phyloP scores from a whole-genome alignment of 495 filamentous ascomycete species.

The Talaromyces thailandensis region DNA sequence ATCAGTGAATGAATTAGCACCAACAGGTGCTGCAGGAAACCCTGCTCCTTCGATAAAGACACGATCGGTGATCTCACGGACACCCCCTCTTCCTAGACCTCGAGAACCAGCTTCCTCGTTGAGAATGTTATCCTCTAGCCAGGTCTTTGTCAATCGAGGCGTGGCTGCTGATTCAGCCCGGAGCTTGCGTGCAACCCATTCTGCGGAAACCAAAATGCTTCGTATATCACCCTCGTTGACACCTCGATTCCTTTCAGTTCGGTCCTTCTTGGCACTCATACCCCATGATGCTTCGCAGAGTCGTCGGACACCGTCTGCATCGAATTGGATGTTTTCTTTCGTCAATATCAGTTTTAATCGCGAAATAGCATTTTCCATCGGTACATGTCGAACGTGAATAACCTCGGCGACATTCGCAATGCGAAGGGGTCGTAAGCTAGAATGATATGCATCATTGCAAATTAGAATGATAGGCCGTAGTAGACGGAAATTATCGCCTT shows the following conservation, averaged over 20 bases:
- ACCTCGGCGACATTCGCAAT: slow-evolving; percentile 77
- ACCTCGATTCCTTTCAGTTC: slow-evolving; percentile 35
- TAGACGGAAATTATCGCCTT: slow-evolving; percentile 74
- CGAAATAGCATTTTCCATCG: slow-evolving; percentile 74
- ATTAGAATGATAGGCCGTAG: slow-evolving; percentile 85
- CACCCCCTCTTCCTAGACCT: slow-evolving; percentile 66
- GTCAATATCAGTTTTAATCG: slow-evolving; percentile 76
- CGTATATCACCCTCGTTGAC: slow-evolving; percentile 85
- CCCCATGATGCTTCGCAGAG: slow-evolving; percentile 92
- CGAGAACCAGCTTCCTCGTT: slow-evolving; percentile 66
- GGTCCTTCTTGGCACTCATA: slow-evolving; percentile 56
- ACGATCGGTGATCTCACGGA: slow-evolving; percentile 74
- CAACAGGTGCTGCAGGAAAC: slow-evolving; percentile 52
- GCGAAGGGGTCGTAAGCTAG: slow-evolving; percentile 74
- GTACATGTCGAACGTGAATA: slow-evolving; percentile 84
- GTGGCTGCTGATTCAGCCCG: slow-evolving; percentile 36
- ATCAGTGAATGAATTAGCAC: slow-evolving; percentile 24
- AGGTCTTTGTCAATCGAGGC: slow-evolving; percentile 59
- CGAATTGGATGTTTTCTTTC: slow-evolving; percentile 76
- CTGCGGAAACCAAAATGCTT: slow-evolving; percentile 84
- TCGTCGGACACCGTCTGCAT: slow-evolving; percentile 77
- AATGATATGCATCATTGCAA: slow-evolving; percentile 96
- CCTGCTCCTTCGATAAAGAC: slow-evolving; percentile 83
- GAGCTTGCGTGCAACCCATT: slow-evolving; percentile 86
- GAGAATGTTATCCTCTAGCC: slow-evolving; percentile 75